Percentiles rank a stretch among this genome's conserved stretches.
phyloP scores from a whole-genome alignment of 2,329 filamentous ascomycete species.

The Fragosphaeria purpurea region DNA sequence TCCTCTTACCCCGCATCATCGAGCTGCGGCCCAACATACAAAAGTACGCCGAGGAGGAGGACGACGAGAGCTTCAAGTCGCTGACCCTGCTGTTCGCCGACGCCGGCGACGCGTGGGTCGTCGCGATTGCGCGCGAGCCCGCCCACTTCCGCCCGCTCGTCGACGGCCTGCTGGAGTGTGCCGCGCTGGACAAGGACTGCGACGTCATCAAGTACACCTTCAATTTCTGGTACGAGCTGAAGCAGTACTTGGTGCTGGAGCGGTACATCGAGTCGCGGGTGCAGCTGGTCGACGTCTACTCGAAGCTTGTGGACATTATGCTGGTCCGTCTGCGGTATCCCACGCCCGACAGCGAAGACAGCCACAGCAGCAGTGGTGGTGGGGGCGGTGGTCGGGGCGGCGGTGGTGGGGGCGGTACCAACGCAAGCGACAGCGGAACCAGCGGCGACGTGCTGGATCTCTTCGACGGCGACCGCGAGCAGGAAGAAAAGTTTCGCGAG shows the following conservation, averaged over 20 bases:
- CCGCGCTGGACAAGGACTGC: constrained; percentile 72
- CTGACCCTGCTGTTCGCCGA: constrained; percentile 86
- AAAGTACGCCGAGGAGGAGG: constrained; percentile 67
- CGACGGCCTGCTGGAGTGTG: constrained; percentile 86
- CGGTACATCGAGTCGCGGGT: constrained; percentile 75
- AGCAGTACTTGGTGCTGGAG: constrained; percentile 88
- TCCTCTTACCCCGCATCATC: constrained; percentile 72
- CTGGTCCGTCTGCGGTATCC: constrained; percentile 86
- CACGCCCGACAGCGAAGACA: constrained; percentile 55
- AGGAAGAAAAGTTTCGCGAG: constrained; percentile 93
- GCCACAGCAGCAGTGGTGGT: constrained; percentile 43
- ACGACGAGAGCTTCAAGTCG: constrained; percentile 76
- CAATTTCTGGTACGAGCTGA: constrained; percentile 96
- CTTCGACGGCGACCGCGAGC: constrained; percentile 90
- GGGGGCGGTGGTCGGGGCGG: too few relatives aligned
- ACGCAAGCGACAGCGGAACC: constrained; percentile 45
- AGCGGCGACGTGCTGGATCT: constrained; percentile 43
- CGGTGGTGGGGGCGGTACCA: not conserved
- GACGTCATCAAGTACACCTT: constrained; percentile 94
- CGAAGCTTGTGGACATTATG: constrained; percentile 85
- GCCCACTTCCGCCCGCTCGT: constrained; percentile 74
- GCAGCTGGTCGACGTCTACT: constrained; percentile 71
- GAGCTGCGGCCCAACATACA: constrained; percentile 66
- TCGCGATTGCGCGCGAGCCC: constrained; percentile 79
- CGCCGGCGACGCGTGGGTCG: constrained; percentile 88